Base-by-base conservation (phyloP, 495 filamentous ascomycete species). In the Usnea hakonensis region DNA sequence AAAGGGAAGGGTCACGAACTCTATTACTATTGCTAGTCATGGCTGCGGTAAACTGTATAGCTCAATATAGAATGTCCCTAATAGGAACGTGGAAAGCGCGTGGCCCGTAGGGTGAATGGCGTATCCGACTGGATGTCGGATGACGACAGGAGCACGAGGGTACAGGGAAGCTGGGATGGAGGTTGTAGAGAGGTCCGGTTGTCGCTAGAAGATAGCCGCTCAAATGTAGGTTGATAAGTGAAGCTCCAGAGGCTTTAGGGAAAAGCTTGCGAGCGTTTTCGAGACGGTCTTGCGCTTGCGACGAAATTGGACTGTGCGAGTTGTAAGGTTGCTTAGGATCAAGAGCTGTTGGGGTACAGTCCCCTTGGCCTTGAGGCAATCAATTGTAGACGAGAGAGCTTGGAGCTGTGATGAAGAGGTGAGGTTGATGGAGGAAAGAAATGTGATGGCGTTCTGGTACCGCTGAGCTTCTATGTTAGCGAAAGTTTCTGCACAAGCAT, bases 1-100 rank as follows among this genome's bases (percentile, higher is more conserved):
- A 64, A 43, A 59, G 32, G 26, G 30, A 53, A 57, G 46, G 28
- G 17, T 33, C 36, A 68, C 68, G 46, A 43, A 70, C 68, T 66
- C 68, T 70, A 55, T 68, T 68, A 52, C 48, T 52, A 52, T 52
- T 52, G 32, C 48, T 52, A 66, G 68, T 54, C 68, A 70, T 70
- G 30, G 58, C 50, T 61, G 52, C 57, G 40, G 68, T 54, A 66
- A 54, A 23, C n/a, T 38, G 30, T 56, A 35, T 48, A 64, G 62
- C 58, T 67, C 62, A 56, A 57, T 57, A 58, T 50, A 57, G 54
- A 61, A 30, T 11, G 33, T 61, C 38, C 50, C 33, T 30, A 14
- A 28, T n/a, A 35, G 26, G 35, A 44, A 64, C 62, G 61, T 67
- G 65, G 44, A 48, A 55, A 54, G 38, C 58, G 57, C 26, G 54